Conservation (phyloP, 495 filamentous ascomycete species). For the Penicillium riverlandense region DNA sequence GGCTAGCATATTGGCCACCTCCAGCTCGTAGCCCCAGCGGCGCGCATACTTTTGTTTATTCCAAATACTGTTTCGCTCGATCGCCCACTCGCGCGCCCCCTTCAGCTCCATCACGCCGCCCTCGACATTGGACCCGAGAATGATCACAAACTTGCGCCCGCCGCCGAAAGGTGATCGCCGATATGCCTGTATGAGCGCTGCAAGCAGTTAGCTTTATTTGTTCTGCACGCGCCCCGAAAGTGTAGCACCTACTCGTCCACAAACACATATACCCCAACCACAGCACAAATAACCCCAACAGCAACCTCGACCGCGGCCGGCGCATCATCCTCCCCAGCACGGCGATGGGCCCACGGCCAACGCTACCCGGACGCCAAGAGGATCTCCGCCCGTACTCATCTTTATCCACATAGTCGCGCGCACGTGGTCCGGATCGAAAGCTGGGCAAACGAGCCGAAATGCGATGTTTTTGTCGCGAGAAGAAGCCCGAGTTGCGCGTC, state of each 20-base stretch:
- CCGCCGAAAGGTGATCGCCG: slow-evolving; percentile 62
- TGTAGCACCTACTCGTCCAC: slow-evolving; percentile 35
- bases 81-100: slow-evolving; percentile 93
- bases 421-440: slow-evolving; percentile 39
- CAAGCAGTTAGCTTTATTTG: not conserved
- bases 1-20: slow-evolving; percentile 95
- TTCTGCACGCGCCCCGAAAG: too few species aligned
- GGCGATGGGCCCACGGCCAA: slow-evolving; percentile 18
- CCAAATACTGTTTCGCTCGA: slow-evolving; percentile 89
- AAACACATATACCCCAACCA: slow-evolving; percentile 58
- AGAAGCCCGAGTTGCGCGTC: slow-evolving; percentile 72
- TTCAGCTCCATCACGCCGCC: slow-evolving; percentile 99
- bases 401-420: slow-evolving; percentile 57
- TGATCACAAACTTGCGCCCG: slow-evolving; percentile 87
- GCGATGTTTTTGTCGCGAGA: slow-evolving; percentile 67
- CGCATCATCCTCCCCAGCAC: slow-evolving; percentile 35
- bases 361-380: slow-evolving; percentile 19
- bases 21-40: slow-evolving; percentile 90
- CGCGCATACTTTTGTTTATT: slow-evolving; percentile 87
- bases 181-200: slow-evolving; percentile 39
- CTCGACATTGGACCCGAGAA: slow-evolving; percentile 87
- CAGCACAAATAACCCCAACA: slow-evolving; percentile 53
- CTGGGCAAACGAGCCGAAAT: slow-evolving; percentile 67
- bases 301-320: slow-evolving; percentile 51
- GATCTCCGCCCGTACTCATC: slow-evolving; percentile 58